Conservation (phyloP, 75 land plant genomes). For the Pinus taeda region DNA sequence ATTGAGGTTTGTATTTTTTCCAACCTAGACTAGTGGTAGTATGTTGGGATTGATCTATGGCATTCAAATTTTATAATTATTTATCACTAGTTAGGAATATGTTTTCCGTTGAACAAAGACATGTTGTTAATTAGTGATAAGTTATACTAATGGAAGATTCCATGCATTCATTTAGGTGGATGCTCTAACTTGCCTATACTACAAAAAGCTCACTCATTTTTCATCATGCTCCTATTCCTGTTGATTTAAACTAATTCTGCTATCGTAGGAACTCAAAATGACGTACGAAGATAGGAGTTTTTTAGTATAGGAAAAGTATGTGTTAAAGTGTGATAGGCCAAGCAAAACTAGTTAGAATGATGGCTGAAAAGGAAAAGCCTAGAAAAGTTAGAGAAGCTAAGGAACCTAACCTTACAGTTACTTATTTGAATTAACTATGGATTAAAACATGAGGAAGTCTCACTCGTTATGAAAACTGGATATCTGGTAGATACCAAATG, state of each 20-base stretch:
- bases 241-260: background rate
- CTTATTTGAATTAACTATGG: too few relatives aligned
- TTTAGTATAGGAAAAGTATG: background rate
- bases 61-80: background rate
- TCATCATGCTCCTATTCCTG: background rate
- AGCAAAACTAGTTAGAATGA: background rate
- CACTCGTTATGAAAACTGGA: too few relatives aligned
- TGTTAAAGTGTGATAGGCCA: background rate
- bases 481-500: too few relatives aligned
- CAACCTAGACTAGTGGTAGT: background rate
- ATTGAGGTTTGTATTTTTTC: slow-evolving; percentile 63
- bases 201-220: background rate
- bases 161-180: background rate
- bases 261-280: background rate
- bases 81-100: background rate
- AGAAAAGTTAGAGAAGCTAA: too few relatives aligned
- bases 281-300: too few relatives aligned
- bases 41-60: background rate
- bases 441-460: too few relatives aligned
- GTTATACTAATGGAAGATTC: too few relatives aligned
- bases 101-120: background rate
- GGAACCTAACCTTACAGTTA: too few relatives aligned
- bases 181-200: background rate
- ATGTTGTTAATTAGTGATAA: background rate
- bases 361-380: too few relatives aligned